Evolutionary conservation across 345 rosid species (phyloP), one percentile per base, ranked within the genome.

Genomic region (Acer saccharum): DNA sequence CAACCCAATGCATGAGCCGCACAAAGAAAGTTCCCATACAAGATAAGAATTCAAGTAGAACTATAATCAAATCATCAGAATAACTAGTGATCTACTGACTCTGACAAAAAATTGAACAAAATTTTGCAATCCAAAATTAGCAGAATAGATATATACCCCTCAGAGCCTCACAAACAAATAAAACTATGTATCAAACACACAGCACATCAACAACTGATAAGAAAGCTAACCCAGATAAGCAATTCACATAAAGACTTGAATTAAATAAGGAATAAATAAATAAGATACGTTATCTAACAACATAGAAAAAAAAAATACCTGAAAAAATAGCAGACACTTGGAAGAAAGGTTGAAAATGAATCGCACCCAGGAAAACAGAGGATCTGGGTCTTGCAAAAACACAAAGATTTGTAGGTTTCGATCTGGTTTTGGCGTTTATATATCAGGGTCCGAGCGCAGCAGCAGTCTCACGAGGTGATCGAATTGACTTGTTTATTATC

Each of bases 291-390:
- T 52, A 6, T 6, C 21, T 17, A 17, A 0, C 41, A 54, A 17
- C 9, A 71, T 11, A 16, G 23, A 54, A 3, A 11, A 25, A 17
- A 20, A 16, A 74, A 12, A 74, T 9, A 75, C 77, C 77, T 65
- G 69, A 27, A 55, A 46, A 46, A 64, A 65, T 6, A 11, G 43
- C 44, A 10, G 27, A 44, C 20, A 50, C 17, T 17, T 29, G 6
- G 44, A 48, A 64, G 41, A 71, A 23, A 65, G 77, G 32, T 29
- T 65, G 50, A 75, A 25, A 75, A 65, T 32, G 32, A 65, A 65
- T 3, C 7, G 52, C 35, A 52, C 62, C 61, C 62, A 65, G 64
- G 35, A 65, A n/a, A 52, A 3, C n/a, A 58, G 16, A 44, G 62
- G 68, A 68, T 23, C 44, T 68, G 65, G 68, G 57, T 57, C 54